Conservation (phyloP, 2,329 filamentous ascomycete species). For the Aspergillus ustus region DNA sequence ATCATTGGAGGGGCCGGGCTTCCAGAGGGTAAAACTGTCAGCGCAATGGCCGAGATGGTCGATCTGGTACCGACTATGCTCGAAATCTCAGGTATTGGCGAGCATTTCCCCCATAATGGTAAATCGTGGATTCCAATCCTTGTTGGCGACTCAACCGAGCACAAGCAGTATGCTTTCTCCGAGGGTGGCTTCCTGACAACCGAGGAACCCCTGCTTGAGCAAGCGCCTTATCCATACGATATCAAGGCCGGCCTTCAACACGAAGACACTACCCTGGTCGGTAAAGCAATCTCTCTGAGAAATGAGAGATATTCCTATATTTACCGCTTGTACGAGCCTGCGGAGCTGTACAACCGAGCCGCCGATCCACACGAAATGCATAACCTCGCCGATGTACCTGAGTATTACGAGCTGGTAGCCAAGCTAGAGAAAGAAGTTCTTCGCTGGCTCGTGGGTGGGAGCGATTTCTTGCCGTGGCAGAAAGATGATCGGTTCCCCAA, state of each 20-base stretch:
- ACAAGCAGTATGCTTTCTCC: constrained; percentile 50
- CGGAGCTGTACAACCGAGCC: constrained; percentile 49
- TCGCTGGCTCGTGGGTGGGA: constrained; percentile 43
- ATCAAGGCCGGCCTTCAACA: constrained; percentile 54
- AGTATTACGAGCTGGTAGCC: background rate
- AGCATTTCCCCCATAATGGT: constrained; percentile 12
- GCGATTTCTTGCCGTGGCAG: constrained; percentile 44
- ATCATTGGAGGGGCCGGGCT: background rate
- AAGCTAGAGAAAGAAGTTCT: constrained; percentile 40
- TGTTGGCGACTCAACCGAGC: constrained; percentile 20
- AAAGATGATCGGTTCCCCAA: constrained; percentile 43
- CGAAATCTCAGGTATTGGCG: constrained; percentile 44
- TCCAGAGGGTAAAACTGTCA: constrained; percentile 2
- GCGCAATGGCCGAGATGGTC: constrained; percentile 42
- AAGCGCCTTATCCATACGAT: constrained; percentile 52
- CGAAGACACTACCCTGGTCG: constrained; percentile 49
- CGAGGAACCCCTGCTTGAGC: constrained; percentile 54
- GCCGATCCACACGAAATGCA: constrained; percentile 35
- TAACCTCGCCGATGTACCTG: constrained; percentile 35
- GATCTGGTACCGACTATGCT: constrained; percentile 10
- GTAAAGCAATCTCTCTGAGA: constrained; percentile 44
- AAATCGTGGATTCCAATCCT: constrained; percentile 46
- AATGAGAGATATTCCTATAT: constrained; percentile 46
- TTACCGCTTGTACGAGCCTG: constrained; percentile 52
- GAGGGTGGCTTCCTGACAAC: constrained; percentile 52